A percentile compares a stretch with the other conserved stretches of the same genome.
Conservation (phyloP, 2,329 filamentous ascomycete species). For the Paracoccidioides brasiliensis region DNA sequence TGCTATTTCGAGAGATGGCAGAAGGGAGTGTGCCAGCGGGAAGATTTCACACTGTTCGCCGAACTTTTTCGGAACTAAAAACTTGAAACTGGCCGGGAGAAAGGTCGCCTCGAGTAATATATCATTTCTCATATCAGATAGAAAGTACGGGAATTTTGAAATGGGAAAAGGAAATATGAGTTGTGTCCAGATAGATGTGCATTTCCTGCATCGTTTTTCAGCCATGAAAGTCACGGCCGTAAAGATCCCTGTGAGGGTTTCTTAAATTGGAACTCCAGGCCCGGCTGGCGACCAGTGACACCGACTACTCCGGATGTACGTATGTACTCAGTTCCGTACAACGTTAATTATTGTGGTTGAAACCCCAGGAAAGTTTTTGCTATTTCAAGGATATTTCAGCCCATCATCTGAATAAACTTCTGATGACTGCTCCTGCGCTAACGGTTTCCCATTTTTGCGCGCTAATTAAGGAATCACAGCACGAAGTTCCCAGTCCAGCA, state of each 20-base stretch:
- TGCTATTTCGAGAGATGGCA: background rate
- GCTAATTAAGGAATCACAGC: background rate
- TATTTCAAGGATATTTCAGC: background rate
- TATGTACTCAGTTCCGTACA: background rate
- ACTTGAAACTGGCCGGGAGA: background rate
- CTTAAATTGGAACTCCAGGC: background rate
- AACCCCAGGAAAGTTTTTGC: background rate
- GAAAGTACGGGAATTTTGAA: too few relatives aligned
- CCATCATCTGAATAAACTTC: background rate
- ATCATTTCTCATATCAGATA: too few relatives aligned
- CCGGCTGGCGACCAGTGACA: background rate
- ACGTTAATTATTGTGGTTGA: background rate
- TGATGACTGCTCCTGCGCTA: background rate
- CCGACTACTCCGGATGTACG: too few relatives aligned
- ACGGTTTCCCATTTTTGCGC: too few relatives aligned
- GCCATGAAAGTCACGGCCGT: background rate
- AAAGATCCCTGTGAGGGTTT: background rate
- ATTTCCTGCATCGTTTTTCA: background rate
- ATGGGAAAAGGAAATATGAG: background rate
- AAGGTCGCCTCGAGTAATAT: background rate
- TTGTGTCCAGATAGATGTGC: background rate
- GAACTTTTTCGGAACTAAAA: background rate
- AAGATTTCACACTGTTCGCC: background rate
- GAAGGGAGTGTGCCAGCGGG: background rate
- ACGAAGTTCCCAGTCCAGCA: background rate